Evolutionary conservation across 257 asterid species (phyloP).

Genomic region (Oldenlandia corymbosa): DNA sequence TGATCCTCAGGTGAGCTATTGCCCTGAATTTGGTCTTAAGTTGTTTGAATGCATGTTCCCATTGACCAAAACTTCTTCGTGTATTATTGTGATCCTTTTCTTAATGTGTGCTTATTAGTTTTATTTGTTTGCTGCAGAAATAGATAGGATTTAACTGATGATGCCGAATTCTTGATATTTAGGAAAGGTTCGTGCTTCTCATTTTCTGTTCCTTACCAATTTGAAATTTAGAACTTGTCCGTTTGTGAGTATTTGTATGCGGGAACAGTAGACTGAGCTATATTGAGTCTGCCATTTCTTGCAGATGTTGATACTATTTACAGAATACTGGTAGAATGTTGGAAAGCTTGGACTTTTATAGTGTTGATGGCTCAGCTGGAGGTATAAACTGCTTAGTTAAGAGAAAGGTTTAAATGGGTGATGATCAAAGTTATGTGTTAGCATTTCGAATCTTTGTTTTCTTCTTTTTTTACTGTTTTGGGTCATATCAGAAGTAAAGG

Average conservation of each 20-base stretch:
- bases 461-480: background rate
- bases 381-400: slow-evolving; percentile 22
- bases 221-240: background rate
- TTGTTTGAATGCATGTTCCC: background rate
- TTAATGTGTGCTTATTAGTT: background rate
- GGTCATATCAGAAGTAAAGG: slow-evolving; percentile 6
- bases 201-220: background rate
- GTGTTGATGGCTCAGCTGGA: slow-evolving; percentile 17
- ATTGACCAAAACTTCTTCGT: background rate
- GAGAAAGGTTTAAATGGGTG: slow-evolving; percentile 5
- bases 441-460: background rate
- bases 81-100: background rate
- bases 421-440: slow-evolving; percentile 11
- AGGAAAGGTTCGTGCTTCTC: slow-evolving; percentile 15
- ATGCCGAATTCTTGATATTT: slow-evolving; percentile 9
- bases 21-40: background rate
- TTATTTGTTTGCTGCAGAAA: slow-evolving; percentile 23
- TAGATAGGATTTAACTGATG: slow-evolving; percentile 21
- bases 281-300: background rate
- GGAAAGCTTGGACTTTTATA: slow-evolving; percentile 7
- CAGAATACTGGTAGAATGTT: background rate
- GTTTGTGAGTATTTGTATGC: background rate
- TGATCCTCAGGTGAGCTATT: slow-evolving; percentile 44
- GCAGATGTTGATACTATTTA: slow-evolving; percentile 18
- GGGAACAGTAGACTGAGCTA: background rate